phyloP scores from a whole-genome alignment of 73 alveolate species.

The Paramecium pentaurelia region DNA sequence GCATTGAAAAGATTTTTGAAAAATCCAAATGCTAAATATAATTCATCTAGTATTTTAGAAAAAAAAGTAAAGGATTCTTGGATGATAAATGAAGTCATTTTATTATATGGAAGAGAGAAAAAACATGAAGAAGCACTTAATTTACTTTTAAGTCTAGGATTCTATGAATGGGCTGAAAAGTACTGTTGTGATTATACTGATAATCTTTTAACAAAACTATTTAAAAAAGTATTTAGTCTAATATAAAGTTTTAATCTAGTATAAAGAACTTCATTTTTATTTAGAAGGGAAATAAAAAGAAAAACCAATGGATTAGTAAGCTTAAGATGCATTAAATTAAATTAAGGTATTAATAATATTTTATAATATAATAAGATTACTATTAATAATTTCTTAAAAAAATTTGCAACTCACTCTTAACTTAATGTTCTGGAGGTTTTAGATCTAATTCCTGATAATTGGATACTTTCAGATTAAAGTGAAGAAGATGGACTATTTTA shows the following conservation, averaged over 20 bases:
- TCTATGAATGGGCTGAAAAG: slow-evolving; percentile 51
- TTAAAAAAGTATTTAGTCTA: slow-evolving; percentile 15
- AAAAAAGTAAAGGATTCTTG: slow-evolving; percentile 21
- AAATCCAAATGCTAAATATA: slow-evolving; percentile 44
- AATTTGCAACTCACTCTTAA: slow-evolving; percentile 58
- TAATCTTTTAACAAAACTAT: slow-evolving; percentile 45
- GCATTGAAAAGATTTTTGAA: neutral
- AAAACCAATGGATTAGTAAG: neutral
- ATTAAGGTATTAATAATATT: neutral
- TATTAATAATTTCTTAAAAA: slow-evolving; percentile 45
- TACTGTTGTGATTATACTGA: slow-evolving; percentile 55
- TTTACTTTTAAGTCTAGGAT: neutral
- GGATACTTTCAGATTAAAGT: slow-evolving; percentile 53
- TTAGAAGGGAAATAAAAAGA: neutral
- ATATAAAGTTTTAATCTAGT: neutral
- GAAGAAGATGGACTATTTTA: slow-evolving; percentile 26
- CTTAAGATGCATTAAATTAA: neutral
- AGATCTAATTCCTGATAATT: slow-evolving; percentile 56
- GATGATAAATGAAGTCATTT: slow-evolving; percentile 26
- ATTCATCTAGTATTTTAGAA: slow-evolving; percentile 27
- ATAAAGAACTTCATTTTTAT: slow-evolving; percentile 13
- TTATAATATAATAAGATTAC: neutral
- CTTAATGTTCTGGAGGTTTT: slow-evolving; percentile 38
- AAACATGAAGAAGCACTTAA: slow-evolving; percentile 53
- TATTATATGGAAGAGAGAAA: slow-evolving; percentile 50